Conservation (phyloP, 306 rosid genomes). For the Cicer judaicum region DNA sequence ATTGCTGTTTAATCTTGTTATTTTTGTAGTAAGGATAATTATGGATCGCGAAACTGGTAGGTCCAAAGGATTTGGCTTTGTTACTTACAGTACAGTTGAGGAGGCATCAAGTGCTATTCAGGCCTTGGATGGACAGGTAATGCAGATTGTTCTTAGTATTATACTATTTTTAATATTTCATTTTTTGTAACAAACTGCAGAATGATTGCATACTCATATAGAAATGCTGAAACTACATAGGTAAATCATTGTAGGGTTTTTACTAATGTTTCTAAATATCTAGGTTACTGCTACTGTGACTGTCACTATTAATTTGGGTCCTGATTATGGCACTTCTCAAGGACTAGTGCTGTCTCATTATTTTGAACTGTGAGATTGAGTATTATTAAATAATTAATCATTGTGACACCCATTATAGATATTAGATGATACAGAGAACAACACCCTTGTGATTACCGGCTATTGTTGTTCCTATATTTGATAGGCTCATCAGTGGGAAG, state of each 20-base stretch:
- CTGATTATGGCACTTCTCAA: neutral
- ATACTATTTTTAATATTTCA: constrained; percentile 7
- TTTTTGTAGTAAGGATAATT: constrained; percentile 69
- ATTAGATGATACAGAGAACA: neutral
- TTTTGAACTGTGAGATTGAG: neutral
- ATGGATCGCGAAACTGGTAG: constrained; percentile 82
- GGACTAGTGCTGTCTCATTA: constrained; percentile 3
- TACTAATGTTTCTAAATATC: neutral
- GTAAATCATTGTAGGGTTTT: constrained; percentile 3
- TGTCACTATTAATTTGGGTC: neutral
- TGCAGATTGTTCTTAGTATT: constrained; percentile 14
- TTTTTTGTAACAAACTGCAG: constrained; percentile 6
- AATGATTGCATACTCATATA: constrained; percentile 7
- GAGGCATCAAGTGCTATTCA: constrained; percentile 90
- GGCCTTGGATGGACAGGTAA: constrained; percentile 89
- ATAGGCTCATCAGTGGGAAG: constrained; percentile 21
- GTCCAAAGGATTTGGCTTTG: constrained; percentile 88
- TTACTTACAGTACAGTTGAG: constrained; percentile 68
- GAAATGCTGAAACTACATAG: neutral
- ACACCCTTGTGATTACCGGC: neutral
- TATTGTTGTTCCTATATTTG: constrained; percentile 24
- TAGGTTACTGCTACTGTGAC: neutral
- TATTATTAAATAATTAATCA: neutral
- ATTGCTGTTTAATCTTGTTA: constrained; percentile 23
- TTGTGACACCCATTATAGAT: constrained; percentile 6